phyloP scores from a whole-genome alignment of 208 protist species.

The Wallacemonas rigidus region DNA sequence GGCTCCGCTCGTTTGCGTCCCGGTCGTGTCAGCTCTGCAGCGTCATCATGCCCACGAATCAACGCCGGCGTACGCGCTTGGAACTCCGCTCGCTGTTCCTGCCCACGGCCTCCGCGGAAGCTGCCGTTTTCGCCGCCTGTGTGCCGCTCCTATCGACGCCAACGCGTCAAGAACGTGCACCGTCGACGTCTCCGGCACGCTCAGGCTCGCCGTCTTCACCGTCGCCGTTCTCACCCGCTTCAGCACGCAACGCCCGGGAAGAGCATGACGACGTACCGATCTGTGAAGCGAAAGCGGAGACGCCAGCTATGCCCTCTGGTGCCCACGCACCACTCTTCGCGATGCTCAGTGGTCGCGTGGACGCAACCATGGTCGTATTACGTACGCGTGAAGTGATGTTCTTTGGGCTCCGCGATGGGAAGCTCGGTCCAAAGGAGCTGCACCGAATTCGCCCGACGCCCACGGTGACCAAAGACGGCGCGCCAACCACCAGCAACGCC shows the following conservation, averaged over 20 bases:
- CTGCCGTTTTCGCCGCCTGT: constrained; percentile 36
- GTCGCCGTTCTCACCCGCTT: background rate
- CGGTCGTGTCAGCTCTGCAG: background rate
- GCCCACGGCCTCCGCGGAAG: constrained; percentile 17
- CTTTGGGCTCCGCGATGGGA: constrained; percentile 38
- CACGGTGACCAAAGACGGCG: constrained; percentile 23
- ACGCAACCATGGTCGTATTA: constrained; percentile 57
- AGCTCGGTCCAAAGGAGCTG: constrained; percentile 43
- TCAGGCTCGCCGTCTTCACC: background rate
- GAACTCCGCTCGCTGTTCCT: constrained; percentile 30
- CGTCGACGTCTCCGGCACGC: background rate
- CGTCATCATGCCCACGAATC: background rate
- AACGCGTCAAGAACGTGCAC: background rate
- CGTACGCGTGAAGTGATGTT: constrained; percentile 49
- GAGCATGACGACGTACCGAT: background rate
- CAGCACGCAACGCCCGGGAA: background rate
- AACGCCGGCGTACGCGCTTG: too few species aligned
- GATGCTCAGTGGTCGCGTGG: constrained; percentile 40
- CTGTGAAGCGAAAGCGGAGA: background rate
- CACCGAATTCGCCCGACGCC: constrained; percentile 40
- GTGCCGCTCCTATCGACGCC: constrained; percentile 21
- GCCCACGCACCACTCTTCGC: constrained; percentile 36
- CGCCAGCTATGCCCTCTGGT: constrained; percentile 10
- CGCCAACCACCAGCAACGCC: constrained; percentile 3
- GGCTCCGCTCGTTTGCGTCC: background rate